Evolutionary conservation across 257 asterid species (phyloP).

Genomic region (Solanum ossicruentum): DNA sequence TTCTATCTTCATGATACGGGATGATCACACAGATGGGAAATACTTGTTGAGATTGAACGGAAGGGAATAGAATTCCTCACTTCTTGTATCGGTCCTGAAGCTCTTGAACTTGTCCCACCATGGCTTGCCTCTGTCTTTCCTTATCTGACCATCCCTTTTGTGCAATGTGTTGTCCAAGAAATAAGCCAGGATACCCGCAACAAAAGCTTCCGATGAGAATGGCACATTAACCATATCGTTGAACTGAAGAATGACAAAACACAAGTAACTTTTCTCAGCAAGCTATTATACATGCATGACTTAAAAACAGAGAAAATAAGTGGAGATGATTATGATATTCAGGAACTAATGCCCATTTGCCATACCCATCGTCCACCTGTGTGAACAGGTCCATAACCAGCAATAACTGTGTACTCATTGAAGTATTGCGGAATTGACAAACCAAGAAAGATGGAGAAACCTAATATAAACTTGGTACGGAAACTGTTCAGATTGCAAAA

Average conservation of each 20-base stretch:
- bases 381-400: constrained; percentile 76
- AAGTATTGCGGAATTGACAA: constrained; percentile 86
- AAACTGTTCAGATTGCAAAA: constrained; percentile 93
- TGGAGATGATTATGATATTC: neutral
- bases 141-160: constrained; percentile 43
- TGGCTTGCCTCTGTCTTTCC: constrained; percentile 88
- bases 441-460: constrained; percentile 78
- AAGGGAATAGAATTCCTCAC: constrained; percentile 87
- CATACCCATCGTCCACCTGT: constrained; percentile 82
- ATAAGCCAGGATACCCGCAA: constrained; percentile 69
- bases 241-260: constrained; percentile 35
- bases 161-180: constrained; percentile 82
- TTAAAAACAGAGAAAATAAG: neutral
- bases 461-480: constrained; percentile 71
- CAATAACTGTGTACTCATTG: constrained; percentile 75
- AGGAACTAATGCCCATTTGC: neutral
- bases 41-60: constrained; percentile 89
- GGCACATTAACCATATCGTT: constrained; percentile 75
- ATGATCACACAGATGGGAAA: constrained; percentile 69
- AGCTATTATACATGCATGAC: neutral
- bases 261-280: neutral
- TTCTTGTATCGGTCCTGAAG: constrained; percentile 58
- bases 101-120: constrained; percentile 96
- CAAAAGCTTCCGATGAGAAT: constrained; percentile 84
- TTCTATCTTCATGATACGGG: neutral